A percentile compares a stretch with the other conserved stretches of the same genome.
These are phyloP conservation scores for Tricholoma bakamatsutake DNA, from an alignment of 768 basidiomycete species.

Conservation along the genomic window DNA sequence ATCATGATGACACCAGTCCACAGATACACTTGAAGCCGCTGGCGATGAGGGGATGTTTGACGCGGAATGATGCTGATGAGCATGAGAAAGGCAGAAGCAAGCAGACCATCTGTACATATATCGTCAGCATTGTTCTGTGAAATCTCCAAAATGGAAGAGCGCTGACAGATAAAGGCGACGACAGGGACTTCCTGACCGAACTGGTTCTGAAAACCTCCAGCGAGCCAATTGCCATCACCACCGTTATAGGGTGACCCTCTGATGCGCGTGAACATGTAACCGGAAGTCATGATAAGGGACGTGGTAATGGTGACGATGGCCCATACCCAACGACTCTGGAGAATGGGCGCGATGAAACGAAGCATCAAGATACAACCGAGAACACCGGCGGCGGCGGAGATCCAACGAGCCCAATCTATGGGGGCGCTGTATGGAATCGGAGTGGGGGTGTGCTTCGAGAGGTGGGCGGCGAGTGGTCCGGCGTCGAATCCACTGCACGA, in stretches of 20 bases:
- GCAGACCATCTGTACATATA: constrained; percentile 63
- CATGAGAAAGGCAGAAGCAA: constrained; percentile 76
- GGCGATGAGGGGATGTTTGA: constrained; percentile 63
- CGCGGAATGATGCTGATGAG: constrained; percentile 77
- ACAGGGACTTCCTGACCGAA: constrained; percentile 92
- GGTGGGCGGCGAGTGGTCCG: constrained; percentile 65
- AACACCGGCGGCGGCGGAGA: constrained; percentile 37
- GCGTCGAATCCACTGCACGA: constrained; percentile 74
- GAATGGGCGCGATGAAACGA: constrained; percentile 57
- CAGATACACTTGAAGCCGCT: constrained; percentile 83
- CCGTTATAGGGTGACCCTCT: constrained; percentile 69
- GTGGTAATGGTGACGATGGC: constrained; percentile 51
- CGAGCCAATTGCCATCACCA: constrained; percentile 71
- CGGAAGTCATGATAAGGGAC: constrained; percentile 82
- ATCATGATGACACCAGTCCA: constrained; percentile 81
- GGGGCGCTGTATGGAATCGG: constrained; percentile 81
- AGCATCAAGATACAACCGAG: constrained; percentile 45
- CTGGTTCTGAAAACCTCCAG: constrained; percentile 84
- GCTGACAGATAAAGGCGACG: constrained; percentile 79
- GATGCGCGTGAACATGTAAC: constrained; percentile 96
- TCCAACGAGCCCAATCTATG: constrained; percentile 60
- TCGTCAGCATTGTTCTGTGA: neutral
- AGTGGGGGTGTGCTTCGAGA: constrained; percentile 70
- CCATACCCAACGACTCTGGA: constrained; percentile 77
- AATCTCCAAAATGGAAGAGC: neutral